Evolutionary conservation across 1,139 yeast genomes (phyloP), one percentile per base, ranked within the genome.

Genomic region (Hansenula sp.): DNA sequence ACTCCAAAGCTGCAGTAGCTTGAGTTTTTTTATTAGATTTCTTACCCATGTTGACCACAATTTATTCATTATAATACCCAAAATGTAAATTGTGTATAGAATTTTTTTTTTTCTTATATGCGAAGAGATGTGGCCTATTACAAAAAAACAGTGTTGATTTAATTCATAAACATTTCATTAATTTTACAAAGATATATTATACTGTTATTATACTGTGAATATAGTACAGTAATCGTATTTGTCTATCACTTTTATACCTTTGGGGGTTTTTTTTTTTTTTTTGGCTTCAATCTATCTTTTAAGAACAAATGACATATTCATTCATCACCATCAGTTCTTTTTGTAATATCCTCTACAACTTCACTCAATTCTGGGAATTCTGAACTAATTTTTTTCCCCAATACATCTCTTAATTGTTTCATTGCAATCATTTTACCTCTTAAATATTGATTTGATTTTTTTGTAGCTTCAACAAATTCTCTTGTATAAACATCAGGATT

Each of bases 401-500:
- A 65, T 0, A 77, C 73, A 47, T 81, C 79, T 50, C 88, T 69
- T 42, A 83, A 65, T 42, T 71, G 70, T 21, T 61, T 68, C 55
- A 82, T 73, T 0, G 83, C 89, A 33, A 66, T 55, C 72, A 81
- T 79, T 60, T 87, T 87, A 10, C 97, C 98, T 57, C 89, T 78
- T 45, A 92, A 70, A 48, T 83, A 77, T 55, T 95, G 97, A 60
- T 92, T 92, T 45, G 89, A 82, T 53, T 87, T 82, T 24, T 90
- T 82, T 18, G 92, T 84, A 33, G 92, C 87, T 60, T 92, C 98
- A 11, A 90, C 88, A 64, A 92, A 92, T 63, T 94, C 98, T 58
- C 98, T 73, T 0, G 97, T 89, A 61, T 92, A 92, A 36, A 92
- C 90, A 58, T 92, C 97, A 0, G 99, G 98, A 57, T 92, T 92